Base-by-base conservation (phyloP, 495 filamentous ascomycete species). In the Terfezia claveryi region DNA sequence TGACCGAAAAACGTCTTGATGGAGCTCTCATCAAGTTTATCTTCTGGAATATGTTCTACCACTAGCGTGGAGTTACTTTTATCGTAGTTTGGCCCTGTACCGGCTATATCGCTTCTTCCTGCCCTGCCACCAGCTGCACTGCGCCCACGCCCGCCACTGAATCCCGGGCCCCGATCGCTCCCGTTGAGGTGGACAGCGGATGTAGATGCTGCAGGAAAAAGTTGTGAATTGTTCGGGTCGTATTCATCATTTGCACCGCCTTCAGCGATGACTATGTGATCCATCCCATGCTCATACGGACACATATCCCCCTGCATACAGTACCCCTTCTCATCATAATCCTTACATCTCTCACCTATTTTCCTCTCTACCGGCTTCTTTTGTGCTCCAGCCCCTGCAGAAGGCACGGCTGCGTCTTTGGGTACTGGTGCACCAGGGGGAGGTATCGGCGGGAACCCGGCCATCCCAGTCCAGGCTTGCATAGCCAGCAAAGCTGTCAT, bases 1-100 rank as follows among this genome's bases (percentile, higher is more conserved):
- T 83, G 76, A 2, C 78, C 76, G 62, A 98, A 98, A 69, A 91
- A 95, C 1, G 73, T 76, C 37, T 80, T 78, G 54, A 98, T 80
- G 10, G 76, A 67, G 4, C 78, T 67, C 55, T 94, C 88, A 23
- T 74, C 71, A 58, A 91, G 84, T 54, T 85, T 80, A 36, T 94
- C 86, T 53, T 87, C 81, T 0, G 91, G 91, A 38, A 98, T 95
- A 57, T 87, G 81, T 61, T 95, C 88, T 6, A 98, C 79, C 8
- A 96, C 91, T 49, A 98, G 79, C 0, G 83, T 81, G 2, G 79
- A 85, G 55, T 83, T 82, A 0, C 76, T 77, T 54, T 74, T 76
- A 65, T 95, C 86, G 41, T 74, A 72, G 49, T 80, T 82, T 0
- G 85, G 83, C 0, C 87, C 83, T 55, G 78, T 77, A 4, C 77